Evolutionary conservation across 768 basidiomycete genomes (phyloP).

Genomic region (Strobilomyces confusus): DNA sequence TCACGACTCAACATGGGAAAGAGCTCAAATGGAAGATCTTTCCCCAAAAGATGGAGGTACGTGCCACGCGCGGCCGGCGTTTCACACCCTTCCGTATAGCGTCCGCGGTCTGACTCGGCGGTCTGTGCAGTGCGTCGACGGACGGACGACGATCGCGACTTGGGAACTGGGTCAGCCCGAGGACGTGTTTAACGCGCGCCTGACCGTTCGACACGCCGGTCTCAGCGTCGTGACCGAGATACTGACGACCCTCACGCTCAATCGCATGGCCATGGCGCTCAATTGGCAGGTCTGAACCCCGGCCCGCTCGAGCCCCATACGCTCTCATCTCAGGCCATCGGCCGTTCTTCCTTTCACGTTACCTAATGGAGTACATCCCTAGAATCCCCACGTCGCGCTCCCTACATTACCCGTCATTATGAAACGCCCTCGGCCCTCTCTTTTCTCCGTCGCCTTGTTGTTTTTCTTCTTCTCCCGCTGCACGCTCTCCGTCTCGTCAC

Average conservation of each 20-base stretch:
- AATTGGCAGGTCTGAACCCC: constrained; percentile 40
- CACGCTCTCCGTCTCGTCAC: constrained; percentile 6
- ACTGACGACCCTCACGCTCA: constrained; percentile 68
- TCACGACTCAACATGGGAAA: constrained; percentile 62
- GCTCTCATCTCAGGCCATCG: not conserved
- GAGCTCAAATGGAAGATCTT: constrained; percentile 74
- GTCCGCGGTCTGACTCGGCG: not conserved
- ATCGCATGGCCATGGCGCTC: constrained; percentile 62
- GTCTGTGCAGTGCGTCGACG: constrained; percentile 60
- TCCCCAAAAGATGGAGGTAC: constrained; percentile 65
- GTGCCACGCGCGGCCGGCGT: not conserved
- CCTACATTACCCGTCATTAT: constrained; percentile 9
- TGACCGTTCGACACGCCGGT: constrained; percentile 55
- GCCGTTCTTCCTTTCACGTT: not conserved
- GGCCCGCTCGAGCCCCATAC: not conserved
- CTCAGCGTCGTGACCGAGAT: constrained; percentile 71
- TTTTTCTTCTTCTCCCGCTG: constrained; percentile 1
- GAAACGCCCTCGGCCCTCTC: constrained; percentile 16
- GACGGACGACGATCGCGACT: constrained; percentile 54
- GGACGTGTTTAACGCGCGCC: constrained; percentile 54
- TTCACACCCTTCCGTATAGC: not conserved
- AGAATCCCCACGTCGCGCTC: not conserved
- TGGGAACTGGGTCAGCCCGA: constrained; percentile 63
- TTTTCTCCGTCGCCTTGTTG: not conserved
- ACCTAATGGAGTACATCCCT: not conserved